A percentile compares a stretch with the other conserved stretches of the same genome.
Conservation (phyloP, 805 yeast species). For the Yamadazyma phyllophila region DNA sequence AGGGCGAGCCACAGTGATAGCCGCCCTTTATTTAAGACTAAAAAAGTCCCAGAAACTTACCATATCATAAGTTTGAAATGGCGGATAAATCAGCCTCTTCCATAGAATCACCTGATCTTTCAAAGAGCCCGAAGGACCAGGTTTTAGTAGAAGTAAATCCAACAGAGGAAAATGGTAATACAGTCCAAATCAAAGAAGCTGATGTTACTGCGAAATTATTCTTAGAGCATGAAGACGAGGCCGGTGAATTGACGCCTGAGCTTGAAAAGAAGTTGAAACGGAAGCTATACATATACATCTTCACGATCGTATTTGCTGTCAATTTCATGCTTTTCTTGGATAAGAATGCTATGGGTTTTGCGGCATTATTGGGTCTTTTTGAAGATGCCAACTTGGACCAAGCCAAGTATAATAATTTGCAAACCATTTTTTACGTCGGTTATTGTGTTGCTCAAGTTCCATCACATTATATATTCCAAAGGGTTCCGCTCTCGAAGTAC, state of each 20-base stretch:
- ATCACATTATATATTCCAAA: conserved; percentile 34
- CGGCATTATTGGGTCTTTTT: conserved; percentile 36
- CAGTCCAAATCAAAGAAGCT: conserved; percentile 1
- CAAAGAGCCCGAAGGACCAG: neutral
- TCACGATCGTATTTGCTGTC: conserved; percentile 3
- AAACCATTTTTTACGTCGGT: conserved; percentile 49
- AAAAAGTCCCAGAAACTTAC: neutral
- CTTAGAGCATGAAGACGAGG: conserved; percentile 4
- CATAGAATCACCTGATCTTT: neutral
- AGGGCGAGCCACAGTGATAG: neutral
- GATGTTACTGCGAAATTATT: conserved; percentile 11
- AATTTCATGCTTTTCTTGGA: conserved; percentile 27
- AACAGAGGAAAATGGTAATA: neutral
- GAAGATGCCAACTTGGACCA: conserved; percentile 33
- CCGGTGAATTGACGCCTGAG: conserved; percentile 11
- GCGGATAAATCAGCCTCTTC: neutral
- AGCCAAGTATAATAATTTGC: conserved; percentile 34
- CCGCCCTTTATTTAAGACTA: neutral
- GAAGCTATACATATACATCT: conserved; percentile 17
- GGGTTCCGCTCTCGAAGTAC: conserved; percentile 33
- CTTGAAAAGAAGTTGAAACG: conserved; percentile 12
- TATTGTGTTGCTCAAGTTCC: conserved; percentile 42
- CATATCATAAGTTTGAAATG: neutral
- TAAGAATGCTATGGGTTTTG: conserved; percentile 37
- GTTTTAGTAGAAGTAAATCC: neutral